These are phyloP conservation scores for Colletotrichum neosansevieriae DNA, from an alignment of 2,329 filamentous ascomycete genomes.

Conservation along the genomic window DNA sequence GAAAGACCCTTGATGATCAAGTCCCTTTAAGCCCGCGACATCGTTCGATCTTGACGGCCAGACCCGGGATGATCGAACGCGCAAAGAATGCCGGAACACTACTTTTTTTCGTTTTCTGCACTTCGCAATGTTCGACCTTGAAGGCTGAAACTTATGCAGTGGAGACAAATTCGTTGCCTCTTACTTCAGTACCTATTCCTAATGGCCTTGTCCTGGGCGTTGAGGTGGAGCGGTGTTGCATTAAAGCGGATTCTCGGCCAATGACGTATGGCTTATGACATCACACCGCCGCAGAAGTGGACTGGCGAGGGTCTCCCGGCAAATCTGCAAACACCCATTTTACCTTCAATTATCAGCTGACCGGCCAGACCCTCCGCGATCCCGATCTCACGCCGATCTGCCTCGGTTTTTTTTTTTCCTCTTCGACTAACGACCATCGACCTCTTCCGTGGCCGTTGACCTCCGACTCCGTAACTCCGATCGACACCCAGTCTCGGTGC, in stretches of 20 bases:
- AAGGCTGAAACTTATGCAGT: slow-evolving; percentile 39
- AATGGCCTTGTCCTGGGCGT: slow-evolving; percentile 1
- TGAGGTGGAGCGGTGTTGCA: slow-evolving; percentile 16
- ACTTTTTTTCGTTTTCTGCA: slow-evolving; percentile 19
- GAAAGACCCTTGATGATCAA: neutral
- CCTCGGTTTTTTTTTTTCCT: slow-evolving; percentile 1
- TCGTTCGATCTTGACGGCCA: slow-evolving; percentile 30
- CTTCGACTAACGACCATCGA: slow-evolving; percentile 1
- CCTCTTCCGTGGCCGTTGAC: slow-evolving; percentile 3
- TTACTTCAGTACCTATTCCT: no score
- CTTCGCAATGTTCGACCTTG: slow-evolving; percentile 14
- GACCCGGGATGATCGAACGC: slow-evolving; percentile 3
- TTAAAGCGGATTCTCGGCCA: slow-evolving; percentile 17
- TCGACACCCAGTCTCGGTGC: slow-evolving; percentile 25
- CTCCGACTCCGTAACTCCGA: slow-evolving; percentile 31
- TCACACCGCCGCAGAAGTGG: slow-evolving; percentile 35
- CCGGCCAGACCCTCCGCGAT: slow-evolving; percentile 32
- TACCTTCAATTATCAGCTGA: slow-evolving; percentile 26
- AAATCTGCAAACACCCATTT: slow-evolving; percentile 19
- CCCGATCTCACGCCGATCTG: slow-evolving; percentile 36
- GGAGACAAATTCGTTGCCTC: neutral
- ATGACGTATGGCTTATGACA: slow-evolving; percentile 37
- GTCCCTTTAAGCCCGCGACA: slow-evolving; percentile 3
- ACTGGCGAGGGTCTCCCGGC: slow-evolving; percentile 18
- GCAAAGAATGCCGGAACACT: slow-evolving; percentile 10